Percentiles rank a stretch among this genome's conserved stretches.
Evolutionary conservation across 1,284 basidiomycete genomes (phyloP).

Genomic region (Peniophora sp.): DNA sequence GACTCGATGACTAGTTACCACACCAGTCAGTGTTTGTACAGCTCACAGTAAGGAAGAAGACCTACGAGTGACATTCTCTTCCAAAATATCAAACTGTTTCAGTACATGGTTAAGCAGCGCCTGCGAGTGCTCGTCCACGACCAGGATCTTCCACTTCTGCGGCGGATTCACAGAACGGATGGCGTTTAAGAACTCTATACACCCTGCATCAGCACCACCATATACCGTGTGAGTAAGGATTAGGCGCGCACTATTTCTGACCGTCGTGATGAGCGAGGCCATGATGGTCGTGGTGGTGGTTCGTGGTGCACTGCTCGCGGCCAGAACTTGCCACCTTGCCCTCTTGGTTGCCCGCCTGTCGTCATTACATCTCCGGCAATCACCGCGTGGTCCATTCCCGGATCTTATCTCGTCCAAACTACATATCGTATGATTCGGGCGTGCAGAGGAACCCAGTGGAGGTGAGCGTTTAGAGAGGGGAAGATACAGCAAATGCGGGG

Average conservation of each 20-base stretch:
- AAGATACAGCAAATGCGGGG: too few species aligned
- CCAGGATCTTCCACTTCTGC: conserved; percentile 91
- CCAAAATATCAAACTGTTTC: conserved; percentile 88
- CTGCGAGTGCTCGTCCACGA: conserved; percentile 91
- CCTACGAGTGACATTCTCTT: conserved; percentile 91
- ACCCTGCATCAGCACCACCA: conserved; percentile 1
- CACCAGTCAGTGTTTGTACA: conserved; percentile 5
- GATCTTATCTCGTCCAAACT: too few species aligned
- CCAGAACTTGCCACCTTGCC: background rate
- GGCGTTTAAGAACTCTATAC: conserved; percentile 68
- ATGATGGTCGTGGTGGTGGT: conserved; percentile 26
- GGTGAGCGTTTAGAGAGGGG: too few species aligned
- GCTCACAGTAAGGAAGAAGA: conserved; percentile 10
- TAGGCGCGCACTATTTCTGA: conserved; percentile 42
- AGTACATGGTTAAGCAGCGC: conserved; percentile 80
- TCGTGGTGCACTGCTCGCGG: too few species aligned
- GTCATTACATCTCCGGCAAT: conserved; percentile 9
- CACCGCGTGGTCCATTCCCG: too few species aligned
- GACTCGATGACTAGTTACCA: conserved; percentile 62
- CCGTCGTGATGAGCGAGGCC: conserved; percentile 47
- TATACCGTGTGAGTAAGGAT: background rate
- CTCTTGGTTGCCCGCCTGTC: conserved; percentile 13
- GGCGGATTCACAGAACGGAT: conserved; percentile 77
- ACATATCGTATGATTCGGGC: too few species aligned
- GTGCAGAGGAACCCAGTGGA: too few species aligned